Evolutionary conservation across 2,329 filamentous ascomycete genomes (phyloP).

Genomic region (Periconia sp.): DNA sequence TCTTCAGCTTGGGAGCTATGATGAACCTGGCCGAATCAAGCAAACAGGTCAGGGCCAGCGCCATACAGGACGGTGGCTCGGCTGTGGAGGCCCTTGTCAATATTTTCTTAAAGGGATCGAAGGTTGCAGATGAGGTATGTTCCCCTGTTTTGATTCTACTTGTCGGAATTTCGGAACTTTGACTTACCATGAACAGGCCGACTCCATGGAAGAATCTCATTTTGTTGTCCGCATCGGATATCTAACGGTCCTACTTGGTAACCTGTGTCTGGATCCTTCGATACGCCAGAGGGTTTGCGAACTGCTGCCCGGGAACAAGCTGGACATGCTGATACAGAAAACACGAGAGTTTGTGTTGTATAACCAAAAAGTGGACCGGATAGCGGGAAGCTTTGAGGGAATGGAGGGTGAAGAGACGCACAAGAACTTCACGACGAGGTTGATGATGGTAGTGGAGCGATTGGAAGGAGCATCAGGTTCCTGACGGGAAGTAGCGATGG

Average conservation of each 20-base stretch:
- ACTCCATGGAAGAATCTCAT: slow-evolving; percentile 67
- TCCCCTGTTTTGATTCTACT: not conserved
- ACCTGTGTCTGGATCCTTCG: slow-evolving; percentile 64
- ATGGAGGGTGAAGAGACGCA: slow-evolving; percentile 51
- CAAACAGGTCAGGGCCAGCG: slow-evolving; percentile 52
- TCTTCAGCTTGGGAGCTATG: slow-evolving; percentile 77
- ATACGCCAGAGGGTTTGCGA: slow-evolving; percentile 47
- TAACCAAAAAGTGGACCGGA: slow-evolving; percentile 59
- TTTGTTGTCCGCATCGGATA: slow-evolving; percentile 86
- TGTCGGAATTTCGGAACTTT: not conserved
- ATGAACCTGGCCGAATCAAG: slow-evolving; percentile 88
- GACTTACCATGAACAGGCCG: slow-evolving; percentile 45
- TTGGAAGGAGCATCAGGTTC: slow-evolving; percentile 35
- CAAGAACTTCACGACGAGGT: slow-evolving; percentile 55
- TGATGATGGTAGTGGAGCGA: slow-evolving; percentile 56
- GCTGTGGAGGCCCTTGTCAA: slow-evolving; percentile 63
- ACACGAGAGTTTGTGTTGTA: slow-evolving; percentile 65
- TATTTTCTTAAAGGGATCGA: slow-evolving; percentile 69
- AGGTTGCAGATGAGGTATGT: slow-evolving; percentile 68
- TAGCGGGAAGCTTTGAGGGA: slow-evolving; percentile 46
- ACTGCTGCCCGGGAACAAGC: slow-evolving; percentile 49
- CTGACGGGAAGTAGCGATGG: not conserved
- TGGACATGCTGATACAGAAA: slow-evolving; percentile 56
- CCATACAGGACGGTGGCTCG: slow-evolving; percentile 35
- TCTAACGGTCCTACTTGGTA: slow-evolving; percentile 79